A percentile compares a stretch with the other conserved stretches of the same genome.
These are phyloP conservation scores for Ophiostoma populinum DNA, from an alignment of 2,329 filamentous ascomycete genomes.

Conservation along the genomic window DNA sequence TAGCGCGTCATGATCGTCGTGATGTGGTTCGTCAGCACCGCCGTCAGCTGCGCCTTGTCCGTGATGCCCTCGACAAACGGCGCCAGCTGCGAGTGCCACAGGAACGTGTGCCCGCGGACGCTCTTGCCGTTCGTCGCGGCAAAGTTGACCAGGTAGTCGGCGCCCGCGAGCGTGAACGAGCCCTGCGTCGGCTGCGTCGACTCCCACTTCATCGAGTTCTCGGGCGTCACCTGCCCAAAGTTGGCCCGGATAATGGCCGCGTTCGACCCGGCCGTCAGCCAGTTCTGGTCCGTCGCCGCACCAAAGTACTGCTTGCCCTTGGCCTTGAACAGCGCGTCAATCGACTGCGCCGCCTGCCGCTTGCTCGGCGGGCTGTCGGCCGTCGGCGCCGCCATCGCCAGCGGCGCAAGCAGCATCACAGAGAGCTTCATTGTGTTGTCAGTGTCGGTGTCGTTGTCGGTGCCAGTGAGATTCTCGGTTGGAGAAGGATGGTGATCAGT, in stretches of 20 bases:
- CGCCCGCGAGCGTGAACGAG: conserved; percentile 35
- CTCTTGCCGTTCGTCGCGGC: conserved; percentile 37
- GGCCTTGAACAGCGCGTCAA: conserved; percentile 38
- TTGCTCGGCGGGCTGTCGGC: conserved; percentile 11
- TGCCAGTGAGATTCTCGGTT: not conserved
- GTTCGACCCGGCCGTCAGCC: conserved; percentile 30
- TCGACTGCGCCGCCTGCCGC: conserved; percentile 27
- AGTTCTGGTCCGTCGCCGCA: conserved; percentile 34
- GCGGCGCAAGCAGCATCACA: conserved; percentile 20
- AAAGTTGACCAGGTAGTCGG: conserved; percentile 43
- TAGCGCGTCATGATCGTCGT: conserved; percentile 37
- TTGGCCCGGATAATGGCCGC: conserved; percentile 39
- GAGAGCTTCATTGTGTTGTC: conserved; percentile 16
- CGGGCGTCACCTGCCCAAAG: conserved; percentile 48
- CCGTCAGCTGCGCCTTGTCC: conserved; percentile 32
- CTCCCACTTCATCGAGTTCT: conserved; percentile 60
- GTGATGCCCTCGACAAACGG: conserved; percentile 40
- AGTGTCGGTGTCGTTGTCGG: not conserved
- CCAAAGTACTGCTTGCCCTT: conserved; percentile 52
- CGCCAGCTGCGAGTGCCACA: conserved; percentile 45
- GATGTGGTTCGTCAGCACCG: conserved; percentile 43
- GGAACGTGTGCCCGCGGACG: conserved; percentile 47
- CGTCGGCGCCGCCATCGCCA: conserved; percentile 19
- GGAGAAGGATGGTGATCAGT: too few relatives aligned
- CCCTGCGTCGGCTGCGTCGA: conserved; percentile 29